Evolutionary conservation across 441 rosid species (phyloP).

Genomic region (Eutrema salsugineum): DNA sequence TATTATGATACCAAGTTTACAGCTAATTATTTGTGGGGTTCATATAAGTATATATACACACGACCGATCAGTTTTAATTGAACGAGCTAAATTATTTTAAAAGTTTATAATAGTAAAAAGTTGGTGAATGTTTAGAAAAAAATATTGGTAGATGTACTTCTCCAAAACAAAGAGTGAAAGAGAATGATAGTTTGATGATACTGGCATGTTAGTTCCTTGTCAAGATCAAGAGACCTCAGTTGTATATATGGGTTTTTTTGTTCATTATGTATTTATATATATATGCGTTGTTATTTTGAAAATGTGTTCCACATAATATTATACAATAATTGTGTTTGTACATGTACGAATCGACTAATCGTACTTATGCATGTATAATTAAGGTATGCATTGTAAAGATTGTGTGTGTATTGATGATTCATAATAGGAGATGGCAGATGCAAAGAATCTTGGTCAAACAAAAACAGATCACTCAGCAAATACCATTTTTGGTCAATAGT

Average conservation of each 20-base stretch:
- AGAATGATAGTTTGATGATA: constrained; percentile 21
- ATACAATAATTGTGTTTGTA: background rate
- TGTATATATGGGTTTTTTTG: background rate
- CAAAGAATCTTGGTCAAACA: background rate
- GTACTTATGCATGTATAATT: constrained; percentile 38
- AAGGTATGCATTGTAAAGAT: constrained; percentile 21
- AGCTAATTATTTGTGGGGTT: background rate
- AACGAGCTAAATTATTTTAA: background rate
- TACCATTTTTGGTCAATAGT: background rate
- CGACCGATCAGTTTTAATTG: background rate
- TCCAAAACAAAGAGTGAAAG: constrained; percentile 10
- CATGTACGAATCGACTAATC: background rate
- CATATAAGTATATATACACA: background rate
- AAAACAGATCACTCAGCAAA: background rate
- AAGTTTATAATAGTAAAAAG: constrained; percentile 18
- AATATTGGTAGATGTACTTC: constrained; percentile 11
- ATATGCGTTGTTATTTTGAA: constrained; percentile 32
- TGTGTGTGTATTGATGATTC: background rate
- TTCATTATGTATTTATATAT: background rate
- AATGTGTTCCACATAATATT: constrained; percentile 7
- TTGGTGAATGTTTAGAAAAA: constrained; percentile 21
- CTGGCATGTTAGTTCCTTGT: constrained; percentile 70
- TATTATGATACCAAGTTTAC: background rate
- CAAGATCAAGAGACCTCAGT: constrained; percentile 52
- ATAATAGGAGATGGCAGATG: background rate